A percentile compares a stretch with the other conserved stretches of the same genome.
Evolutionary conservation across 2,329 filamentous ascomycete genomes (phyloP).

Genomic region (Fusarium phyllophilum): DNA sequence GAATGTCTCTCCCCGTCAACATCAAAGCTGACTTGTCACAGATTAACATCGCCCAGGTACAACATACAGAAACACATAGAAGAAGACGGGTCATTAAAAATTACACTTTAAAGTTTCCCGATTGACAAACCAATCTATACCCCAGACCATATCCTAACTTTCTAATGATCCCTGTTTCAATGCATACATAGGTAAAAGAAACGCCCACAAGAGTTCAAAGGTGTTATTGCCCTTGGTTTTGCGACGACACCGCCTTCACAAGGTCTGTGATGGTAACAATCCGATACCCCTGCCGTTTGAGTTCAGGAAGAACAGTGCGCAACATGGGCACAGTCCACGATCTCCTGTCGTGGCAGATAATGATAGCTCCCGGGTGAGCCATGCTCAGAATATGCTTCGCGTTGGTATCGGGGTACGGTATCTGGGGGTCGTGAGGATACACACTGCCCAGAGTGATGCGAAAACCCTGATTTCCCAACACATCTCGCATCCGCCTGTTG

Average conservation of each 20-base stretch:
- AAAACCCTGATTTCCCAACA: conserved; percentile 72
- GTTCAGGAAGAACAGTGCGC: conserved; percentile 74
- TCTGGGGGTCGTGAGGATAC: conserved; percentile 93
- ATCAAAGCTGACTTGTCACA: conserved; percentile 19
- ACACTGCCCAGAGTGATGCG: conserved; percentile 82
- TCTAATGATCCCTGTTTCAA: not conserved
- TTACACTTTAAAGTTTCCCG: conserved; percentile 41
- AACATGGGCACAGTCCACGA: conserved; percentile 88
- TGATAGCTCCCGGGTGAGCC: conserved; percentile 78
- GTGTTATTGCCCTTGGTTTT: conserved; percentile 37
- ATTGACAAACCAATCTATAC: not conserved
- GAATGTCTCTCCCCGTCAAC: not conserved
- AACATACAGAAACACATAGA: conserved; percentile 44
- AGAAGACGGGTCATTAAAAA: conserved; percentile 48
- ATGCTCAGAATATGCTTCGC: conserved; percentile 83
- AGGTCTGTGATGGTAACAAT: conserved; percentile 78
- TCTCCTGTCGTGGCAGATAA: conserved; percentile 87
- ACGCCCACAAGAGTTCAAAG: not conserved
- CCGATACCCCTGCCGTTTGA: conserved; percentile 74
- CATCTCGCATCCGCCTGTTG: conserved; percentile 72
- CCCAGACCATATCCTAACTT: not conserved
- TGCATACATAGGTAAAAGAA: not conserved
- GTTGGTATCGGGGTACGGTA: conserved; percentile 75
- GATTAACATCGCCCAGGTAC: conserved; percentile 49
- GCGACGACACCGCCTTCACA: conserved; percentile 55